Evolutionary conservation across 2,329 filamentous ascomycete species (phyloP).

Genomic region (Fusarium torreyae): DNA sequence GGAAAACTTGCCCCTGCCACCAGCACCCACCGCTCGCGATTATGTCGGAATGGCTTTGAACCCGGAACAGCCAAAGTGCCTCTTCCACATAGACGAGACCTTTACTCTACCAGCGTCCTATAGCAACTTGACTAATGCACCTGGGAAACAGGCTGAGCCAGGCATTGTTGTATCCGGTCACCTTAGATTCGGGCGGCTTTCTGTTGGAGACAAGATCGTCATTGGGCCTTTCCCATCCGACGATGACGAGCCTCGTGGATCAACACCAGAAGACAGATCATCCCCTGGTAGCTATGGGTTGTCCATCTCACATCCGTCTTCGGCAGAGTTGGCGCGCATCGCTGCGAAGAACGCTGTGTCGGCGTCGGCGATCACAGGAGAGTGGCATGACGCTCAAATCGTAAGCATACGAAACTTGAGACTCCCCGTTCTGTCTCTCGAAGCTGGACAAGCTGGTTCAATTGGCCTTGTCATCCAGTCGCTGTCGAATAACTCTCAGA

Average conservation of each 20-base stretch:
- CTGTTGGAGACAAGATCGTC: slow-evolving; percentile 82
- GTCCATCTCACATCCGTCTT: slow-evolving; percentile 68
- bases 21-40: slow-evolving; percentile 66
- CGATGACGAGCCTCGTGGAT: slow-evolving; percentile 61
- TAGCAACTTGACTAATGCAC: slow-evolving; percentile 40
- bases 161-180: slow-evolving; percentile 88
- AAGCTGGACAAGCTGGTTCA: slow-evolving; percentile 89
- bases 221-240: slow-evolving; percentile 83
- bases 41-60: slow-evolving; percentile 70
- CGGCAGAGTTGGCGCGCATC: slow-evolving; percentile 67
- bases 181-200: slow-evolving; percentile 82
- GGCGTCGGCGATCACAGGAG: slow-evolving; percentile 68
- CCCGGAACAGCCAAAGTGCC: slow-evolving; percentile 71
- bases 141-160: slow-evolving; percentile 54
- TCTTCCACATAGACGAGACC: slow-evolving; percentile 94
- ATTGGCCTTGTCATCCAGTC: slow-evolving; percentile 80
- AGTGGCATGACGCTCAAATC: slow-evolving; percentile 86
- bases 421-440: slow-evolving; percentile 82
- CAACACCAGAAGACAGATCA: slow-evolving; percentile 62
- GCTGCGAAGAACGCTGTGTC: slow-evolving; percentile 68
- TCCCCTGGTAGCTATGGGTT: slow-evolving; percentile 65
- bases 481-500: slow-evolving; percentile 17
- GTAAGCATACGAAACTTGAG: slow-evolving; percentile 91
- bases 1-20: slow-evolving; percentile 79
- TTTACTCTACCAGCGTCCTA: slow-evolving; percentile 81